Conservation (phyloP, 2,329 filamentous ascomycete genomes). For the Penicillium italicum region DNA sequence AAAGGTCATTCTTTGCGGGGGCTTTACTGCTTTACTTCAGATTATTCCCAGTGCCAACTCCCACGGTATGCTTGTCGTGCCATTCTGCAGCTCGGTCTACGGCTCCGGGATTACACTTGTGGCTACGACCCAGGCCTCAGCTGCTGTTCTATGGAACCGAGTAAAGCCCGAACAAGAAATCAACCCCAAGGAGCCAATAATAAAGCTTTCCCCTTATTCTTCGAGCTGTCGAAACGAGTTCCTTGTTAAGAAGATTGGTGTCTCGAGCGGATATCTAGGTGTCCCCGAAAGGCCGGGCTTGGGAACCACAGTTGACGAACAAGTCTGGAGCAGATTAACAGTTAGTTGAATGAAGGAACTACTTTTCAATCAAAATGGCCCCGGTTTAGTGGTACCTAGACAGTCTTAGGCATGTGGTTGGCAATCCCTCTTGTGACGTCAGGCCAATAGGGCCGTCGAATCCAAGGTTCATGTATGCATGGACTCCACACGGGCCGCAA, state of each 20-base stretch:
- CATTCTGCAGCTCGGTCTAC: neutral
- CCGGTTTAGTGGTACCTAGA: neutral
- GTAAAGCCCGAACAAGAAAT: neutral
- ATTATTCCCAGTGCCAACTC: neutral
- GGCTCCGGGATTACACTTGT: neutral
- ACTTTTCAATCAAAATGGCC: neutral
- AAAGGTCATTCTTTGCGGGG: neutral
- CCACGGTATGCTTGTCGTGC: neutral
- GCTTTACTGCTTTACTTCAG: neutral
- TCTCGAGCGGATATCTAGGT: neutral
- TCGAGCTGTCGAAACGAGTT: neutral
- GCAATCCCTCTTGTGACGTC: neutral
- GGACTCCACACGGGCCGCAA: slow-evolving; percentile 7
- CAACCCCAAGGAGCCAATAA: neutral
- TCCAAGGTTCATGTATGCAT: neutral
- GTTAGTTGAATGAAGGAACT: neutral
- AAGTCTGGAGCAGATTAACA: neutral
- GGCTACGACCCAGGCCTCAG: neutral
- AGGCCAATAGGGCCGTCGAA: neutral
- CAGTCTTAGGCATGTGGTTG: neutral
- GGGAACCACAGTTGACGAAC: neutral
- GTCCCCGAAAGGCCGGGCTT: neutral
- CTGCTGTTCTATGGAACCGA: neutral
- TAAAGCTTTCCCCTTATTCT: neutral
- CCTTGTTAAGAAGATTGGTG: neutral